A percentile compares a stretch with the other conserved stretches of the same genome.
Conservation (phyloP, 192 early-diverging fungal genomes). For the Chytriomyces sp. region DNA sequence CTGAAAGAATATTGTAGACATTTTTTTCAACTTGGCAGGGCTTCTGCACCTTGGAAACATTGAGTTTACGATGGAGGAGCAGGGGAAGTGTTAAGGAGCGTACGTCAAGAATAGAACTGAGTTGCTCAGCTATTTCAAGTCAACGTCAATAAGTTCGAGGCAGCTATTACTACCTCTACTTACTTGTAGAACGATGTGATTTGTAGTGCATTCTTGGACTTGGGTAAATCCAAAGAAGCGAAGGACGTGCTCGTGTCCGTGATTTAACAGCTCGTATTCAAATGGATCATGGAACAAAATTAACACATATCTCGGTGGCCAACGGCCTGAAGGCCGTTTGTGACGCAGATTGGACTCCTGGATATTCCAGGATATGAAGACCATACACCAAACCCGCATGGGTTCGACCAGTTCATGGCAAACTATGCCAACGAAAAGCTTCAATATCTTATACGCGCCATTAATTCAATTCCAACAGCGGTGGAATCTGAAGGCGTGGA, state of each 20-base stretch:
- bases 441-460: slow-evolving; percentile 74
- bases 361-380: slow-evolving; percentile 80
- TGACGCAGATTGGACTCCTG: slow-evolving; percentile 76
- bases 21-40: slow-evolving; percentile 81
- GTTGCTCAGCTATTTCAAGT: slow-evolving; percentile 86
- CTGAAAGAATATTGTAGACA: slow-evolving; percentile 77
- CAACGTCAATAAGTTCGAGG: slow-evolving; percentile 67
- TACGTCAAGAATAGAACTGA: slow-evolving; percentile 76
- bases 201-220: slow-evolving; percentile 79
- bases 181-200: slow-evolving; percentile 80
- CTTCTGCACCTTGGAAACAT: slow-evolving; percentile 89
- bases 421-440: slow-evolving; percentile 91
- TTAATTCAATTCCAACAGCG: slow-evolving; percentile 67
- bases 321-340: slow-evolving; percentile 55
- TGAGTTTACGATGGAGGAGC: slow-evolving; percentile 72
- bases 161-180: slow-evolving; percentile 79
- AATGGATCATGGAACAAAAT: slow-evolving; percentile 85
- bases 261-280: slow-evolving; percentile 75
- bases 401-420: slow-evolving; percentile 70
- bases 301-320: slow-evolving; percentile 68
- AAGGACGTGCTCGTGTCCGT: slow-evolving; percentile 75
- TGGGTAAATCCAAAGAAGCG: slow-evolving; percentile 67
- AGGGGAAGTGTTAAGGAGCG: slow-evolving; percentile 47
- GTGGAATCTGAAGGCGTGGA: slow-evolving; percentile 61
- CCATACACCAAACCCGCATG: slow-evolving; percentile 49